Base-by-base conservation (phyloP, 768 basidiomycete genomes). In the Tephrocybe sp. region DNA sequence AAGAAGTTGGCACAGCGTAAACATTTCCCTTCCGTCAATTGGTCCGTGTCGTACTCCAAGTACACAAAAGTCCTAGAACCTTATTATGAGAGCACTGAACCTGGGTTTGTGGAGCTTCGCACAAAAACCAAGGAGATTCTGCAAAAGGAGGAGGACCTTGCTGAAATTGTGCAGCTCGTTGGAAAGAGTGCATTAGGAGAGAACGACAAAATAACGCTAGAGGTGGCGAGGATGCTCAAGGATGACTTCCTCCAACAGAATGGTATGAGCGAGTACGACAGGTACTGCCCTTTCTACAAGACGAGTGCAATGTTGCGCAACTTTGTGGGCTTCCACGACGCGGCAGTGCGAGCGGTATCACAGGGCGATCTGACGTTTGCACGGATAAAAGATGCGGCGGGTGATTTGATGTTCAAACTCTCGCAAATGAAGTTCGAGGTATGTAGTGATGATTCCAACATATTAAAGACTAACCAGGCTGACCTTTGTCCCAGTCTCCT, bases 21-120 rank as follows among this genome's bases (percentile, higher is more conserved):
- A 69, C 95, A 99, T 67, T 99, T 99, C 80, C 97, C 97, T 1
- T 97, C 95, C n/a, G 96, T 99, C 68, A 98, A 99, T 73, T 99
- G 97, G 97, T 97, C 87, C 57, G 74, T 97, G n/a, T 99, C 97
- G 9, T 98, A 98, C 69, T 98, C 97, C 51, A 99, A 99, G 69
- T 98, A 99, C 71, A 89, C 87, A 54, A 95, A 94, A 64, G 85
- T 94, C 9, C 82, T 98, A 32, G 94, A 96, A 60, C 82, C 89
- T 1, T 87, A 94, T 69, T 99, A 98, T 69, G 94, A 98, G 68
- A 71, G 77, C 35, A 86, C 86, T 43, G 86, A 92, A 60, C 90
- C 93, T 4, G 96, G 93, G n/a, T 99, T 99, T 70, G 84, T 98
- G 30, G 92, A 96, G 56, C 74, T 94, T 57, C 90, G 97, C 46